Evolutionary conservation across 352 stramenopile genomes (phyloP).

Genomic region (Globisporangium spiculum): DNA sequence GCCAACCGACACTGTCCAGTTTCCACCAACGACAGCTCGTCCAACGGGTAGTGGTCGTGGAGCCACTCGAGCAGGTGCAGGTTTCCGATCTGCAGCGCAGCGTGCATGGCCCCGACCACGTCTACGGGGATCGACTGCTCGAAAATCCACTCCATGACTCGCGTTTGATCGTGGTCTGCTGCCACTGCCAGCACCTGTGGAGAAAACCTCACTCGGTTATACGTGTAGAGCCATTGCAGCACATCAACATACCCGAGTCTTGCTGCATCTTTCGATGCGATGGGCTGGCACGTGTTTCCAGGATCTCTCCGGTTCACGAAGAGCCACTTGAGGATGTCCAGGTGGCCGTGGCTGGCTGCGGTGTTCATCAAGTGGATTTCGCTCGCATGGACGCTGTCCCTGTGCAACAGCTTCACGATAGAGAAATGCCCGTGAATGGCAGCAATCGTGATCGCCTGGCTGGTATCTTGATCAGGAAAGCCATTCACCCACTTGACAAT

Average conservation of each 20-base stretch:
- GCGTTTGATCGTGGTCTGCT: neutral
- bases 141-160: neutral
- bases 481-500: no score
- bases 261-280: neutral
- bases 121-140: neutral
- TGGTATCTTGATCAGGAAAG: no score
- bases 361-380: neutral
- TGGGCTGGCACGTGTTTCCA: neutral
- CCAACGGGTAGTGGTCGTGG: neutral
- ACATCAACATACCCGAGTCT: neutral
- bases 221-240: neutral
- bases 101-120: neutral
- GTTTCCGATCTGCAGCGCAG: neutral
- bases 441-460: no score
- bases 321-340: neutral
- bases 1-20: neutral
- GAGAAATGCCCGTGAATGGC: no score
- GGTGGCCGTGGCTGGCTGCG: neutral
- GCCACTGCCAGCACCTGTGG: neutral
- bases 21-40: neutral
- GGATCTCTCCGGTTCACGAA: neutral
- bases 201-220: neutral
- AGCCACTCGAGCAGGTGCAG: neutral
- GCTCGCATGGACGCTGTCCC: neutral
- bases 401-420: neutral